A percentile compares a stretch with the other conserved stretches of the same genome.
These are phyloP conservation scores for Chytriomyces sp. DNA, from an alignment of 192 early-diverging fungal species.

Conservation along the genomic window DNA sequence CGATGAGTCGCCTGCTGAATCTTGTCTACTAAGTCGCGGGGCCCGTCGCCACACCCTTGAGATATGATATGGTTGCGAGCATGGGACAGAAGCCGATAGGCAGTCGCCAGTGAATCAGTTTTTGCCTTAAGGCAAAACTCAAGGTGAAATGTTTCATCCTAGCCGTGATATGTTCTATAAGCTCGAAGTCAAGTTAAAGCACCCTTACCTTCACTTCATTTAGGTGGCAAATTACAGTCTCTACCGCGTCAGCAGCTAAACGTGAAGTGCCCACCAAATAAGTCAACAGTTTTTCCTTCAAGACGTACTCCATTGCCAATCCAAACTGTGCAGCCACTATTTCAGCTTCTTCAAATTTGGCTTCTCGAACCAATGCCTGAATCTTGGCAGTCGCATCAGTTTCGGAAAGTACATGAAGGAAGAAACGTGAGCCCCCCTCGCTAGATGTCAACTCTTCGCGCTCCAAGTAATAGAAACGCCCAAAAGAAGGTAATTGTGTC, in stretches of 20 bases:
- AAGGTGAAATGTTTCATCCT: slow-evolving; percentile 32
- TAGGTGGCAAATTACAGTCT: not conserved
- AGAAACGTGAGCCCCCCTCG: too few species aligned
- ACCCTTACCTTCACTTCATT: not conserved
- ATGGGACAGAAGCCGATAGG: slow-evolving; percentile 26
- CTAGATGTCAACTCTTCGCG: too few species aligned
- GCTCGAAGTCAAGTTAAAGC: not conserved
- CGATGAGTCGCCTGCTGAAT: slow-evolving; percentile 39
- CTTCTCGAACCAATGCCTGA: slow-evolving; percentile 26
- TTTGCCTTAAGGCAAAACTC: slow-evolving; percentile 28
- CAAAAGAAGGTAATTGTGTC: too few species aligned
- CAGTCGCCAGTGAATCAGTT: slow-evolving; percentile 2
- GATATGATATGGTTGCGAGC: slow-evolving; percentile 18
- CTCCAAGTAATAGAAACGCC: too few species aligned
- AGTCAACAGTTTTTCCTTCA: slow-evolving; percentile 11
- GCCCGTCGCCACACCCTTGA: not conserved
- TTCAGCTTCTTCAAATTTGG: slow-evolving; percentile 42
- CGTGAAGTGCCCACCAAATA: not conserved
- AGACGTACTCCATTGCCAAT: slow-evolving; percentile 33
- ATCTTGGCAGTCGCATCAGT: slow-evolving; percentile 36
- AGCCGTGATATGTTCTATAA: too few species aligned
- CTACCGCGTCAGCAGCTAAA: not conserved
- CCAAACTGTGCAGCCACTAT: slow-evolving; percentile 31
- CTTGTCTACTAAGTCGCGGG: too few species aligned
- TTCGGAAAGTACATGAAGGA: slow-evolving; percentile 27